These are phyloP conservation scores for Cryptococcus wingfieldii DNA, from an alignment of 1,284 basidiomycete species.

Conservation along the genomic window DNA sequence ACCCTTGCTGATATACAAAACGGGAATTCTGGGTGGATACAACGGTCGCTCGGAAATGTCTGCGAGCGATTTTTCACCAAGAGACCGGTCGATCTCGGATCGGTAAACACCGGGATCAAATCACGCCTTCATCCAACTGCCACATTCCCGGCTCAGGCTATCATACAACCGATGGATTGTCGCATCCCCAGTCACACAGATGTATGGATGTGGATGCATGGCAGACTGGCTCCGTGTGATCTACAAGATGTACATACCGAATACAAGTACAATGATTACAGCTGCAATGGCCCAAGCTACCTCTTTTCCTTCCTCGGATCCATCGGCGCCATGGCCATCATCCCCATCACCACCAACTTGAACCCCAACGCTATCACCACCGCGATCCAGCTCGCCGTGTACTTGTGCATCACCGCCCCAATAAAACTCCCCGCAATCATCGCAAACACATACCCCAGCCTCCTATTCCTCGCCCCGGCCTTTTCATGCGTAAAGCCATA, in stretches of 20 bases:
- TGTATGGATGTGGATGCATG: too few relatives aligned
- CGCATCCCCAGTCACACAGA: too few relatives aligned
- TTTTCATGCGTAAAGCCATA: conserved; percentile 19
- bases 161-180: too few relatives aligned
- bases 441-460: conserved; percentile 32
- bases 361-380: conserved; percentile 31
- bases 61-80: background rate
- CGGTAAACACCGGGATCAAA: too few relatives aligned
- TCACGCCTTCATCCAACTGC: too few relatives aligned
- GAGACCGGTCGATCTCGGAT: background rate
- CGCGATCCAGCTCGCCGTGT: conserved; percentile 34
- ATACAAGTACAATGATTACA: too few relatives aligned
- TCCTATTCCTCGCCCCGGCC: conserved; percentile 34
- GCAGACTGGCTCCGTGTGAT: too few relatives aligned
- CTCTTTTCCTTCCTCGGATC: conserved; percentile 9
- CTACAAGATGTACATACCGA: too few relatives aligned
- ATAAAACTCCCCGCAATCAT: conserved; percentile 42
- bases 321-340: conserved; percentile 18
- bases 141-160: too few relatives aligned
- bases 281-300: background rate
- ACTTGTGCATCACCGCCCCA: conserved; percentile 38
- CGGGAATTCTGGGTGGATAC: background rate
- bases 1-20: too few relatives aligned
- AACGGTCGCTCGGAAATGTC: background rate
- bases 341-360: conserved; percentile 25